phyloP scores from a whole-genome alignment of 164 flowering plant genomes.

The Chloranthus sessilifolius region DNA sequence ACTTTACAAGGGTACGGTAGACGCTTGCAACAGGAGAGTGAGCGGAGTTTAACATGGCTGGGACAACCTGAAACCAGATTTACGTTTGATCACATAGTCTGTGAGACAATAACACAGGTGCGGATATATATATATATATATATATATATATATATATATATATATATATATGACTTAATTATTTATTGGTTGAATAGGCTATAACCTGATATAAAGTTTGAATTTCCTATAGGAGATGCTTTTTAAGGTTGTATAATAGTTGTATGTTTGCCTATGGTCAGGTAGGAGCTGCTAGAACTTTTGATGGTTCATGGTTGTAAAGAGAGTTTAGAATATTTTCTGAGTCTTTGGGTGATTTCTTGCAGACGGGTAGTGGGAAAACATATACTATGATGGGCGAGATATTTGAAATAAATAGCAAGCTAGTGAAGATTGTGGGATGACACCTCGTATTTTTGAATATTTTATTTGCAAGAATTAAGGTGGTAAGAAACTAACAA shows the following conservation, averaged over 20 bases:
- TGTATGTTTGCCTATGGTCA: conserved; percentile 97
- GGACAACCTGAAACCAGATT: conserved; percentile 91
- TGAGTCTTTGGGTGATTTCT: conserved; percentile 10
- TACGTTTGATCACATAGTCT: conserved; percentile 83
- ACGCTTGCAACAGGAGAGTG: conserved; percentile 80
- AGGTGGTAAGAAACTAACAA: conserved; percentile 28
- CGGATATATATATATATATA: no score
- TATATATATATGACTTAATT: no score
- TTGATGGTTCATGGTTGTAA: not conserved
- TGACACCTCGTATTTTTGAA: conserved; percentile 84
- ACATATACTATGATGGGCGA: conserved; percentile 98
- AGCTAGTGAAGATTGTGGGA: conserved; percentile 64
- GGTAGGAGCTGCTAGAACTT: conserved; percentile 32
- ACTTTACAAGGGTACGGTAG: conserved; percentile 46
- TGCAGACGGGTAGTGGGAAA: conserved; percentile 97
- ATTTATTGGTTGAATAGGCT: not conserved
- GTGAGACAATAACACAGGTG: conserved; percentile 84
- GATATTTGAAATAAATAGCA: conserved; percentile 44
- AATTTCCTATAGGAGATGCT: conserved; percentile 58
- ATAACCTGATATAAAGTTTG: not conserved
- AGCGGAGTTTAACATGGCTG: conserved; percentile 67
- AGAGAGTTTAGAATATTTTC: not conserved
- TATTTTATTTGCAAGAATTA: conserved; percentile 63
- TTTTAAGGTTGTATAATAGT: conserved; percentile 80
- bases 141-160: no score